Evolutionary conservation across 441 rosid genomes (phyloP).

Genomic region (Geranium incanum): DNA sequence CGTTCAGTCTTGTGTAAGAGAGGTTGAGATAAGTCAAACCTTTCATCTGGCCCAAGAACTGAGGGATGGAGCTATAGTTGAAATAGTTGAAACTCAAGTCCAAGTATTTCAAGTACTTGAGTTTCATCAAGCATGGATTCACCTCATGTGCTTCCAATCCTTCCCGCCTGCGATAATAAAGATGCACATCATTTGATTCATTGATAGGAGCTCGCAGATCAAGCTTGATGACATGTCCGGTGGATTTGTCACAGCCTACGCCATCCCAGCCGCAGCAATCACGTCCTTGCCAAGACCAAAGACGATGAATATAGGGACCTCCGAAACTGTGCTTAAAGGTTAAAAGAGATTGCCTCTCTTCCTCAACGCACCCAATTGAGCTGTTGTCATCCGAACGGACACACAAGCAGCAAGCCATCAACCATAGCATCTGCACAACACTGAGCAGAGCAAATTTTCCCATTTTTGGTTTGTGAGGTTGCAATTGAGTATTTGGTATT

Average conservation of each 20-base stretch:
- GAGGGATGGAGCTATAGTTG: background rate
- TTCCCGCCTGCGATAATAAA: background rate
- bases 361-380: background rate
- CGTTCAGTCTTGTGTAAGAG: background rate
- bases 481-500: no score
- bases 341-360: background rate
- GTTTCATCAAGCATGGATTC: conserved; percentile 13
- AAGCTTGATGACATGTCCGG: conserved; percentile 15
- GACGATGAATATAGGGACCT: background rate
- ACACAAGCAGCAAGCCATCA: no score
- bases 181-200: background rate
- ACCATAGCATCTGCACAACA: no score
- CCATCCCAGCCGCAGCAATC: conserved; percentile 22
- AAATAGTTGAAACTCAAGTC: conserved; percentile 10
- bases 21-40: conserved; percentile 17
- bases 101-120: conserved; percentile 13
- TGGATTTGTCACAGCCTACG: background rate
- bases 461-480: no score
- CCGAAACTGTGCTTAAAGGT: background rate
- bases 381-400: no score
- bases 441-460: no score
- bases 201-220: background rate
- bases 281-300: conserved; percentile 19
- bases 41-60: background rate
- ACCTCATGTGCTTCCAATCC: background rate